A percentile compares a stretch with the other conserved stretches of the same genome.
Conservation (phyloP, 805 yeast species). For the Lipomyces sp. region DNA sequence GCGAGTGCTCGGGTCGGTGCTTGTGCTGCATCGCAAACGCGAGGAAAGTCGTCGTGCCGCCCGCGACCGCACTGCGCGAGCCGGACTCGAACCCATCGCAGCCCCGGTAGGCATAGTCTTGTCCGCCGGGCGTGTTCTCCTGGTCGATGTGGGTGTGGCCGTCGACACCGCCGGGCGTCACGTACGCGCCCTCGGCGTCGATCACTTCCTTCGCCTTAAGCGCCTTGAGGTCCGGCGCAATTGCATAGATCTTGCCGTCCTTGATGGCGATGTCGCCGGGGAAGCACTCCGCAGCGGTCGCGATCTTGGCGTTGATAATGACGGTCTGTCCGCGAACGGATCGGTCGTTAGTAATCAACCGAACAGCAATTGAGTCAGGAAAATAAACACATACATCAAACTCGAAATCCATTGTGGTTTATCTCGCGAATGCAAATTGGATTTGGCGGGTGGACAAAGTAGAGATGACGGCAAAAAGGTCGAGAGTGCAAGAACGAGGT, state of each 20-base stretch:
- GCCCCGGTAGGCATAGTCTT: conserved; percentile 26
- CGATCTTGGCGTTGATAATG: conserved; percentile 33
- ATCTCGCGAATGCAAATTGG: too few relatives aligned
- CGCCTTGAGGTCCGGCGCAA: conserved; percentile 35
- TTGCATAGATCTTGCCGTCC: conserved; percentile 42
- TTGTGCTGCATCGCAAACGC: conserved; percentile 48
- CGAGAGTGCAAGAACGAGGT: too few relatives aligned
- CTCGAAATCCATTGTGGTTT: too few relatives aligned
- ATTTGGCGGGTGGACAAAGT: too few relatives aligned
- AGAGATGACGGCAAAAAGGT: too few relatives aligned
- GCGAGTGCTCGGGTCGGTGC: conserved; percentile 35
- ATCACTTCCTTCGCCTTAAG: conserved; percentile 33
- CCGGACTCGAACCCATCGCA: conserved; percentile 49
- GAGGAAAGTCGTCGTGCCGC: conserved; percentile 51
- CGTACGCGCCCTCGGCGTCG: conserved; percentile 49
- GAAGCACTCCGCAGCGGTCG: conserved; percentile 34
- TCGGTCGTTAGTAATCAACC: too few relatives aligned
- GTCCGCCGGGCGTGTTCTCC: conserved; percentile 40
- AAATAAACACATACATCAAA: too few relatives aligned
- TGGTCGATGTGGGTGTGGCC: conserved; percentile 51
- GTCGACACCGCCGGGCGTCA: conserved; percentile 55
- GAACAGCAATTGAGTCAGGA: too few relatives aligned
- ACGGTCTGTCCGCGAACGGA: too few relatives aligned
- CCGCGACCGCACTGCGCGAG: conserved; percentile 48
- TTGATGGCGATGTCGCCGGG: conserved; percentile 41